Conservation (phyloP, 768 basidiomycete species). For the Xanthoconium purpureum region DNA sequence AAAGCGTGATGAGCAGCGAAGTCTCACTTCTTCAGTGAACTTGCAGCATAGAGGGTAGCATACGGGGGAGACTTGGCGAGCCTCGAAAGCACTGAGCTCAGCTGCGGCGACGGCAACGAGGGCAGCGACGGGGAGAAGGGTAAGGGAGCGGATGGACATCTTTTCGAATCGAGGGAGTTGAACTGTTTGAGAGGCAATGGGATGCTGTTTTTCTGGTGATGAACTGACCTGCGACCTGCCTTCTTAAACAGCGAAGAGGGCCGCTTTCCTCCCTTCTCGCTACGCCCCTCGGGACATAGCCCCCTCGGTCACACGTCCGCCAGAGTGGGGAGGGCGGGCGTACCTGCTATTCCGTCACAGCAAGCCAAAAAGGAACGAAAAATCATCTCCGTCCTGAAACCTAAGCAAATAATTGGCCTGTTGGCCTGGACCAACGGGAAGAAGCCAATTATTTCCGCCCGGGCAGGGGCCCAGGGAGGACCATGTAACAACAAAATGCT, state of each 20-base stretch:
- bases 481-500: too few relatives aligned
- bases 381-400: not conserved
- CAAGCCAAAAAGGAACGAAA: not conserved
- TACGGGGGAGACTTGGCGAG: too few relatives aligned
- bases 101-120: constrained; percentile 1
- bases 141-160: constrained; percentile 8
- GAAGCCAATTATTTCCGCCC: too few relatives aligned
- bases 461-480: too few relatives aligned
- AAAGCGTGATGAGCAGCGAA: not conserved
- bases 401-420: not conserved
- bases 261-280: not conserved
- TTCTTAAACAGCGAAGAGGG: constrained; percentile 8
- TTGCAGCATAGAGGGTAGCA: constrained; percentile 5
- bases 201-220: not conserved
- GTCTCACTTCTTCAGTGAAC: not conserved
- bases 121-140: constrained; percentile 9
- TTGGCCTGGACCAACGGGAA: too few relatives aligned
- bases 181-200: not conserved
- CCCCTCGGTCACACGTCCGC: not conserved
- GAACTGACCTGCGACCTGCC: not conserved
- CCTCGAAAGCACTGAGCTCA: too few relatives aligned
- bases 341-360: not conserved
- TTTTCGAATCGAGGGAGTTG: not conserved
- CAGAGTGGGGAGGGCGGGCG: not conserved
- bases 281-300: not conserved